Conservation (phyloP, 1,284 basidiomycete species). For the Cerrena zonata region DNA sequence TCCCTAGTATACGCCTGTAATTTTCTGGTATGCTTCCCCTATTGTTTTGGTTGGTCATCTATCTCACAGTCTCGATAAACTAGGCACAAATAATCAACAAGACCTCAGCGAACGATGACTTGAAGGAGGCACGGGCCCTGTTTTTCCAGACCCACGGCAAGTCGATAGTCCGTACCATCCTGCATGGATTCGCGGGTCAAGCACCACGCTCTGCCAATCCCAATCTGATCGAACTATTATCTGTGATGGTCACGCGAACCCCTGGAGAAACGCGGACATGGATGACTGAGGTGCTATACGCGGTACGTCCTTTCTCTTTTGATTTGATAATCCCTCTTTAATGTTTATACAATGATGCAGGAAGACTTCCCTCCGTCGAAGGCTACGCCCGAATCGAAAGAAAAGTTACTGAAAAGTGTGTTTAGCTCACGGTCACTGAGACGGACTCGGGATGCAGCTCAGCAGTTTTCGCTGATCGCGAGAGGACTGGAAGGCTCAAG, state of each 20-base stretch:
- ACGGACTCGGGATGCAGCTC: slow-evolving; percentile 64
- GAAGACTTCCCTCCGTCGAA: slow-evolving; percentile 60
- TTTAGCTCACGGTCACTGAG: slow-evolving; percentile 63
- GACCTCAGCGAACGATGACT: slow-evolving; percentile 48
- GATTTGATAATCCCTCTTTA: too few species aligned
- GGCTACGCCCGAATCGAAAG: slow-evolving; percentile 65
- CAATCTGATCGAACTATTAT: slow-evolving; percentile 77
- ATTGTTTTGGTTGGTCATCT: too few species aligned
- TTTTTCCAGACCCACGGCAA: slow-evolving; percentile 63
- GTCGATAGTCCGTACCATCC: slow-evolving; percentile 62
- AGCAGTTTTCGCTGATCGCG: slow-evolving; percentile 70
- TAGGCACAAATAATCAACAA: slow-evolving; percentile 61
- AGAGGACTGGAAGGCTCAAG: slow-evolving; percentile 70
- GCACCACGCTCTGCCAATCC: slow-evolving; percentile 79
- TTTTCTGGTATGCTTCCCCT: slow-evolving; percentile 76
- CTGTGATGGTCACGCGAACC: slow-evolving; percentile 54
- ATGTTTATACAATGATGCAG: slow-evolving; percentile 30
- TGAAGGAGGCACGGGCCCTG: slow-evolving; percentile 41
- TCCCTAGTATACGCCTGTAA: slow-evolving; percentile 77
- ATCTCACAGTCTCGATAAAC: too few species aligned
- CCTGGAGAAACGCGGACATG: slow-evolving; percentile 54
- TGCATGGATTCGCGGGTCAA: slow-evolving; percentile 74
- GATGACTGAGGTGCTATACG: slow-evolving; percentile 67
- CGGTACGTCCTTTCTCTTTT: slow-evolving; percentile 42
- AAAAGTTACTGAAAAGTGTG: slow-evolving; percentile 70